Evolutionary conservation across 2,329 filamentous ascomycete genomes (phyloP).

Genomic region (Triangularia verruculosa): DNA sequence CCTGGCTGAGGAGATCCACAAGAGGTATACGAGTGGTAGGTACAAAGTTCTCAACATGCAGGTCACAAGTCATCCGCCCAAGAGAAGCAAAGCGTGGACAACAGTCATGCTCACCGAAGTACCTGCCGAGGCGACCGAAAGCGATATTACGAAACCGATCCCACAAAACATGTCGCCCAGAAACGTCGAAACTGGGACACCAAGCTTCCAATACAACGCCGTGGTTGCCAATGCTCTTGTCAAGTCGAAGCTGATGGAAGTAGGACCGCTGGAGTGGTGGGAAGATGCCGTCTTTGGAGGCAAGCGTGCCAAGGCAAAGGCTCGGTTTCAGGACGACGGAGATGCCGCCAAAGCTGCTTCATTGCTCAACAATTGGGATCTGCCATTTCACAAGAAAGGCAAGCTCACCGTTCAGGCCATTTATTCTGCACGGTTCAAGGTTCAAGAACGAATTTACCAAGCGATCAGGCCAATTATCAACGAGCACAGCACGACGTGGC

Average conservation of each 20-base stretch:
- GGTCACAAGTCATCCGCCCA: slow-evolving; percentile 18
- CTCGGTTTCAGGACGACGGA: slow-evolving; percentile 37
- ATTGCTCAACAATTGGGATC: slow-evolving; percentile 31
- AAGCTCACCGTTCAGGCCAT: slow-evolving; percentile 39
- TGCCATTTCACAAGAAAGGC: slow-evolving; percentile 32
- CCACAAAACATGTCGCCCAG: slow-evolving; percentile 17
- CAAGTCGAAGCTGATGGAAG: slow-evolving; percentile 31
- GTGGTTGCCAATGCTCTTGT: slow-evolving; percentile 27
- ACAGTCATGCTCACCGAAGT: slow-evolving; percentile 29
- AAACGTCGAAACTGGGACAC: slow-evolving; percentile 22
- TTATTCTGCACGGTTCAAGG: slow-evolving; percentile 38
- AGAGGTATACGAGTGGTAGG: slow-evolving; percentile 24
- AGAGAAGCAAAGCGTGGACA: neutral
- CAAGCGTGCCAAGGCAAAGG: slow-evolving; percentile 40
- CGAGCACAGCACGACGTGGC: slow-evolving; percentile 31
- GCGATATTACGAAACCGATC: slow-evolving; percentile 25
- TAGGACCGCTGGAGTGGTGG: slow-evolving; percentile 38
- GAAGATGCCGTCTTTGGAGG: slow-evolving; percentile 26
- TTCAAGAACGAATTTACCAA: slow-evolving; percentile 34
- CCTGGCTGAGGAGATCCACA: slow-evolving; percentile 24
- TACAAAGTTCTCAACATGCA: slow-evolving; percentile 27
- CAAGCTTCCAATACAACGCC: slow-evolving; percentile 28
- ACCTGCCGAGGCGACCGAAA: slow-evolving; percentile 16
- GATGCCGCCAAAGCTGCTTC: slow-evolving; percentile 36
- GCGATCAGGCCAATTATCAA: slow-evolving; percentile 33